phyloP scores from a whole-genome alignment of 176 grass and related monocot genomes.

The Thalia dealbata region DNA sequence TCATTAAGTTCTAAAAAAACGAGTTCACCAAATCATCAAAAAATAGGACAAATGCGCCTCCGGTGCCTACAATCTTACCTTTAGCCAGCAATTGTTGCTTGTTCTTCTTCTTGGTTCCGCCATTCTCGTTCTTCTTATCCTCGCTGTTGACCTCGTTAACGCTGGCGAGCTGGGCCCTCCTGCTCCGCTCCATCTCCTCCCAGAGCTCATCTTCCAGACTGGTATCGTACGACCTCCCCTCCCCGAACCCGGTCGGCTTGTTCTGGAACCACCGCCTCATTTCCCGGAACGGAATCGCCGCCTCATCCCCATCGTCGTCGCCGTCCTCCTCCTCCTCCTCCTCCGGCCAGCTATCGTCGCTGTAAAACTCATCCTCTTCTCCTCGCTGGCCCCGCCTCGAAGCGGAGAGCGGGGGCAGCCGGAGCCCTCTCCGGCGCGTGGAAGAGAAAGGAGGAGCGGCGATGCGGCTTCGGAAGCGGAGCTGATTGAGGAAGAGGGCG shows the following conservation, averaged over 20 bases:
- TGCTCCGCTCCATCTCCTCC: slow-evolving; percentile 42
- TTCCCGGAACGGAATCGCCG: slow-evolving; percentile 9
- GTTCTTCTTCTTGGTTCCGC: neutral
- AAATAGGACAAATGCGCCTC: too few relatives aligned
- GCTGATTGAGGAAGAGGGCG: neutral
- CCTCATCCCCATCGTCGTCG: slow-evolving; percentile 10
- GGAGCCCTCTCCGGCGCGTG: neutral
- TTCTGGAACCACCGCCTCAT: slow-evolving; percentile 29
- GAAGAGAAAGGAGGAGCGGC: neutral
- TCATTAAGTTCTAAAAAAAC: too few relatives aligned
- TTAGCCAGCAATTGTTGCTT: neutral
- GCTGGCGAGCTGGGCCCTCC: slow-evolving; percentile 8
- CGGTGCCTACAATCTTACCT: neutral
- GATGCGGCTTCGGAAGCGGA: neutral
- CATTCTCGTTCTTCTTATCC: neutral
- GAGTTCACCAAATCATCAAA: too few relatives aligned
- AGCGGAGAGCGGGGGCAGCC: neutral
- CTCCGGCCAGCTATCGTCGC: slow-evolving; percentile 12
- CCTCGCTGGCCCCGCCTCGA: neutral
- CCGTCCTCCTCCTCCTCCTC: slow-evolving; percentile 27
- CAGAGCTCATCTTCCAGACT: slow-evolving; percentile 45
- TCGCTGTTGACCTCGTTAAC: slow-evolving; percentile 13
- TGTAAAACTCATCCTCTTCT: neutral
- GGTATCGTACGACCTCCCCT: slow-evolving; percentile 43
- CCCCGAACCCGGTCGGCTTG: slow-evolving; percentile 46